These are phyloP conservation scores for Arabis hirsuta DNA, from an alignment of 345 rosid genomes.

Conservation along the genomic window DNA sequence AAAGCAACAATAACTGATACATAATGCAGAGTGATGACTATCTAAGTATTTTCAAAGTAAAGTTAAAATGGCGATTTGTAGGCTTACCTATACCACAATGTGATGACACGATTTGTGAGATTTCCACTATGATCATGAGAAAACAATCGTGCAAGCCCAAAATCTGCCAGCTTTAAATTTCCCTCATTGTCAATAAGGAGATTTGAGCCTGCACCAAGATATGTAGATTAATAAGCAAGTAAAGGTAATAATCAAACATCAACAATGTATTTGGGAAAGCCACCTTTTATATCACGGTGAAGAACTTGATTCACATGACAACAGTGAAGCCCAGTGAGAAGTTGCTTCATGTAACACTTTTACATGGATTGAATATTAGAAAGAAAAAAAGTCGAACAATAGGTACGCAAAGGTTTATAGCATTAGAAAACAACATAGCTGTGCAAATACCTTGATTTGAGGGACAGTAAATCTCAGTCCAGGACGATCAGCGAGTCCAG, in stretches of 20 bases:
- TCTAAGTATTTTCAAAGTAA: not conserved
- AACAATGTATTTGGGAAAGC: not conserved
- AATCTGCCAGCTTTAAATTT: conserved; percentile 97
- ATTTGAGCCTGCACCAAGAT: conserved; percentile 74
- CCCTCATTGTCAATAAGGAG: conserved; percentile 97
- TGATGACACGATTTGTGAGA: conserved; percentile 94
- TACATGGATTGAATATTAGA: conserved; percentile 26
- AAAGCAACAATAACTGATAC: conserved; percentile 10
- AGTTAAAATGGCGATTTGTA: not conserved
- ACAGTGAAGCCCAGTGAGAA: conserved; percentile 93
- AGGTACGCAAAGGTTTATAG: not conserved
- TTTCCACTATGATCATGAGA: conserved; percentile 79
- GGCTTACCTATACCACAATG: conserved; percentile 92
- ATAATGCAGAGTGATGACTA: conserved; percentile 14
- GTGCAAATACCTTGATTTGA: conserved; percentile 77
- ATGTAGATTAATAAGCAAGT: not conserved
- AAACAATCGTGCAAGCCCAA: conserved; percentile 89
- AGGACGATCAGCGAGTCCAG: conserved; percentile 95
- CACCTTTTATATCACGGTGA: conserved; percentile 97
- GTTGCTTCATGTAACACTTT: conserved; percentile 98
- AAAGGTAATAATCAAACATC: not conserved
- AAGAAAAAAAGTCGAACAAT: not conserved
- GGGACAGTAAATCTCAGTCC: conserved; percentile 91
- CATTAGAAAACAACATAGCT: conserved; percentile 10
- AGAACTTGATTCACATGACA: conserved; percentile 96